Evolutionary conservation across 805 yeast species (phyloP).

Genomic region (Candida insectalens): DNA sequence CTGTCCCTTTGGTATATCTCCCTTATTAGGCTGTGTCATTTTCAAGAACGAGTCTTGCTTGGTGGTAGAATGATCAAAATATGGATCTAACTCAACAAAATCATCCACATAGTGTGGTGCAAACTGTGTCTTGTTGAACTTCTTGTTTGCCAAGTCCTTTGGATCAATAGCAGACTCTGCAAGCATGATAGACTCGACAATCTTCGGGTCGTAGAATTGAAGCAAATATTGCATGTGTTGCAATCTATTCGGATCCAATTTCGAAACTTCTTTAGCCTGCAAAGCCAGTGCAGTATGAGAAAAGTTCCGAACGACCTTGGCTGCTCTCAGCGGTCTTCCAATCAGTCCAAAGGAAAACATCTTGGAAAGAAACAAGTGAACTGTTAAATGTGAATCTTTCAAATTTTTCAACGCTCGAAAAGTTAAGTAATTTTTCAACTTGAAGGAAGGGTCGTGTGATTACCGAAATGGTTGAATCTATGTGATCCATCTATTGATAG

Average conservation of each 20-base stretch:
- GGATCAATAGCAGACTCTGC: constrained; percentile 74
- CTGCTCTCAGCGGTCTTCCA: no score
- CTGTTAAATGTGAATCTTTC: no score
- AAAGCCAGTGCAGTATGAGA: no score
- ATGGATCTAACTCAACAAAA: constrained; percentile 58
- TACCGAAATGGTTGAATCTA: no score
- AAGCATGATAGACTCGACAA: constrained; percentile 70
- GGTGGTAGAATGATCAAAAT: constrained; percentile 52
- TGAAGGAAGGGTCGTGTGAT: no score
- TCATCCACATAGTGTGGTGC: constrained; percentile 70
- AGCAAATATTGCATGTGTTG: constrained; percentile 47
- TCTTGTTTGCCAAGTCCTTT: constrained; percentile 39
- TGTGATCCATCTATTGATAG: no score
- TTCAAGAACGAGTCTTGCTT: constrained; percentile 13
- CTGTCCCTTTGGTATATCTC: constrained; percentile 15
- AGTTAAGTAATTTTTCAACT: no score
- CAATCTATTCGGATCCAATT: constrained; percentile 16
- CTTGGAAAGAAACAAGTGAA: no score
- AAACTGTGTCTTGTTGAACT: constrained; percentile 38
- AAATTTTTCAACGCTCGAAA: no score
- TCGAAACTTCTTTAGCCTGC: constrained; percentile 2
- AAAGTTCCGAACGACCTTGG: no score
- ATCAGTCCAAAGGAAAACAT: no score
- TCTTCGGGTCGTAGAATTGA: constrained; percentile 74
- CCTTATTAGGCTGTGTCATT: constrained; percentile 17